Evolutionary conservation across 345 rosid species (phyloP).

Genomic region (Rhizophora apiculata): DNA sequence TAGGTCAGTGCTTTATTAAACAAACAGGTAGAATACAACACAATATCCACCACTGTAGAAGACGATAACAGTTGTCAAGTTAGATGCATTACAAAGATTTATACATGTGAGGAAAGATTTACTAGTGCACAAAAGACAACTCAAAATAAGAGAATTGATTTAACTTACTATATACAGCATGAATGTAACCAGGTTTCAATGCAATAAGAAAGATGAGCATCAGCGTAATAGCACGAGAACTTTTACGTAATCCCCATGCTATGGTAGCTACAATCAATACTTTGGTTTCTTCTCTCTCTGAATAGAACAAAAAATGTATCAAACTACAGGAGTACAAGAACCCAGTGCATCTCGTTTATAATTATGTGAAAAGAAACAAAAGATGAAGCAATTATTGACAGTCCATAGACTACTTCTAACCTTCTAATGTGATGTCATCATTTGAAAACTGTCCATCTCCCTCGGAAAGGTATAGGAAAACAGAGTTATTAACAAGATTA

Average conservation of each 20-base stretch:
- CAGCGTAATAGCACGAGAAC: conserved; percentile 36
- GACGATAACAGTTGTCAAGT: background rate
- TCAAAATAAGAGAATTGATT: background rate
- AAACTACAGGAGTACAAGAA: too few relatives aligned
- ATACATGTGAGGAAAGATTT: background rate
- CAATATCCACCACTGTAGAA: background rate
- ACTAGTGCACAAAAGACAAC: background rate
- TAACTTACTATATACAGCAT: conserved; percentile 43
- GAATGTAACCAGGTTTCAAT: conserved; percentile 40
- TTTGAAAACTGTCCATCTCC: conserved; percentile 15
- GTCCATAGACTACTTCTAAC: conserved; percentile 15
- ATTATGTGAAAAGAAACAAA: too few relatives aligned
- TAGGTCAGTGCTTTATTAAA: conserved; percentile 4
- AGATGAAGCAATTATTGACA: too few relatives aligned
- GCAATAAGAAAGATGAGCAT: conserved; percentile 35
- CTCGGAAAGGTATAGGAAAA: conserved; percentile 38
- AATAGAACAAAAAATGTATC: background rate
- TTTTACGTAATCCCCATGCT: conserved; percentile 42
- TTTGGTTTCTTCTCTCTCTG: conserved; percentile 40
- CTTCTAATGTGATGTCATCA: conserved; percentile 29
- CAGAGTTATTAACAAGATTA: conserved; percentile 42
- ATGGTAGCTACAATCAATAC: conserved; percentile 43
- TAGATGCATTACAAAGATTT: background rate
- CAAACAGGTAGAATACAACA: background rate
- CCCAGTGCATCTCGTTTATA: too few relatives aligned